Evolutionary conservation across 75 land plant species (phyloP), one percentile per base, ranked within the genome.

Genomic region (Cunninghamia lanceolata): DNA sequence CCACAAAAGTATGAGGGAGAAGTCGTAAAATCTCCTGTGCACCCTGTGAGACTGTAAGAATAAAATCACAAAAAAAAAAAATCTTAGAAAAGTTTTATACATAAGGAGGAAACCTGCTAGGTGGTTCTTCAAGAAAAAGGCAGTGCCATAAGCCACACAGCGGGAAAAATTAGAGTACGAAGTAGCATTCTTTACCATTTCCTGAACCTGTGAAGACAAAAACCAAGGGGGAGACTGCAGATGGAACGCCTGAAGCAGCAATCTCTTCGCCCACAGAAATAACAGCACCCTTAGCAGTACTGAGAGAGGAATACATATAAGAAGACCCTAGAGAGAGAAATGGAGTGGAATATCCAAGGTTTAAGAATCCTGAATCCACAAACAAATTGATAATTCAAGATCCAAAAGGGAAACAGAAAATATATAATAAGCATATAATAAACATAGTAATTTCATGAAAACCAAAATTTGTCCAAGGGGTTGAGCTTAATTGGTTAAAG

Each of bases 171-270:
- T 42, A 34, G 13, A 45, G 19, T 16, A 30, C 15, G 52, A 16
- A 84, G 38, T 30, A 38, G 30, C 11, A 53, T 38, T 84, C 59
- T 52, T 73, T 96, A 98, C 99, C 99, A 89, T 98, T 98, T 90
- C 99, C 99, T 82, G 93, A 88, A 83, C 99, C 99, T 85, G 99
- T 98, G 82, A 98, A 98, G 42, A 95, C 90, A 91, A 96, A 95
- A 30, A 95, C 93, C 52, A 96, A 85, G 76, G 99, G 99, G 86
- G 94, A 95, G 40, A 98, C 91, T 86, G 90, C 96, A 80, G 89
- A 85, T 87, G 99, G 99, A 63, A 98, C 90, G 19, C 99, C 99
- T 38, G 68, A 68, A n/a, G 93, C 88, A 70, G 95, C 89, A 42
- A 98, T 95, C 88, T 96, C 97, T 82, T 98, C 99, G 46, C 99